A percentile compares a stretch with the other conserved stretches of the same genome.
Evolutionary conservation across 352 stramenopile species (phyloP).

Genomic region (Ochromonadaceae sp.): DNA sequence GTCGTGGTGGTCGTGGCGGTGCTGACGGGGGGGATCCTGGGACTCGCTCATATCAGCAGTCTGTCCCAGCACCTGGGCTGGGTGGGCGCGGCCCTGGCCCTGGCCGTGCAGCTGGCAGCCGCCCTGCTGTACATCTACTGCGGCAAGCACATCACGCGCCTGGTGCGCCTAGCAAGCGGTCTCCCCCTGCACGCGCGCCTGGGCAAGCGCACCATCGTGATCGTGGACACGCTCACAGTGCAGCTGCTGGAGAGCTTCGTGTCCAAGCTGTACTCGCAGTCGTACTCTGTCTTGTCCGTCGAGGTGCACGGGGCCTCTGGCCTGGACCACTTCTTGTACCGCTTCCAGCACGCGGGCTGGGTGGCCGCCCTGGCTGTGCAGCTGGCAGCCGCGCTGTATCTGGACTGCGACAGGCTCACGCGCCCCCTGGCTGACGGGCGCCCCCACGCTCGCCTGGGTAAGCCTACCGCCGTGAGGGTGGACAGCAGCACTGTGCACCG

Average conservation of each 20-base stretch:
- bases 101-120: conserved; percentile 18
- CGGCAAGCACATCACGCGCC: not conserved
- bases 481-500: conserved; percentile 25
- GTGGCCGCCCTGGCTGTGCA: conserved; percentile 17
- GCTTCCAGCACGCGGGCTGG: conserved; percentile 25
- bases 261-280: conserved; percentile 26
- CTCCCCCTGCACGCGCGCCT: conserved; percentile 18
- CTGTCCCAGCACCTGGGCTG: too few species aligned
- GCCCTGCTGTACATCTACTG: conserved; percentile 25
- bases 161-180: conserved; percentile 4
- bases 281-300: conserved; percentile 23
- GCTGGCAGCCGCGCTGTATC: conserved; percentile 23
- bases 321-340: conserved; percentile 29
- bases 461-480: conserved; percentile 24
- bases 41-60: too few species aligned
- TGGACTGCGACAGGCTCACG: conserved; percentile 19
- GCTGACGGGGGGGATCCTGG: conserved; percentile 5
- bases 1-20: conserved; percentile 11
- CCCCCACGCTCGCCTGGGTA: conserved; percentile 21
- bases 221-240: conserved; percentile 27
- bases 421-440: not conserved
- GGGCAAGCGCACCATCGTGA: conserved; percentile 24
- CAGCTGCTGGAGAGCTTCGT: conserved; percentile 26
- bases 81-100: too few species aligned
- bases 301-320: conserved; percentile 25